phyloP scores from a whole-genome alignment of 1,284 basidiomycete species.

The Tilletia caries region DNA sequence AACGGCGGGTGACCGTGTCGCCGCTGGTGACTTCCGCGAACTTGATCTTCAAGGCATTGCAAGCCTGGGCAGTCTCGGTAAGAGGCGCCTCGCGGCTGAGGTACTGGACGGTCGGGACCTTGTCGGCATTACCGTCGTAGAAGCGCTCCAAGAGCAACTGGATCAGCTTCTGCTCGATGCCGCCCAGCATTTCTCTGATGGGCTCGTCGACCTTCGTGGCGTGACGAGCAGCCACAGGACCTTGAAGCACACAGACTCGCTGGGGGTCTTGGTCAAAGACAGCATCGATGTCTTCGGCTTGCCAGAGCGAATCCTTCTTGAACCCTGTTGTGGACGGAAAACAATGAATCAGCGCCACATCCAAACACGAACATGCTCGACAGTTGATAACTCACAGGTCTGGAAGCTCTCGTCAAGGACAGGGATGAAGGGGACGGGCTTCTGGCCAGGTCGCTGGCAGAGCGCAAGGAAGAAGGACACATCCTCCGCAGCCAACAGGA shows the following conservation, averaged over 20 bases:
- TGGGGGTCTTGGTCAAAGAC: slow-evolving; percentile 91
- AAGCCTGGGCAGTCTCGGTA: slow-evolving; percentile 55
- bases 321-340: slow-evolving; percentile 24
- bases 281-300: slow-evolving; percentile 95
- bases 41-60: slow-evolving; percentile 57
- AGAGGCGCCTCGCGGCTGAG: slow-evolving; percentile 63
- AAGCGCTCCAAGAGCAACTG: slow-evolving; percentile 74
- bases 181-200: slow-evolving; percentile 83
- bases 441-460: slow-evolving; percentile 89
- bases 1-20: slow-evolving; percentile 43
- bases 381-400: slow-evolving; percentile 90
- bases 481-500: slow-evolving; percentile 91
- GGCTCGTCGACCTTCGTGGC: slow-evolving; percentile 86
- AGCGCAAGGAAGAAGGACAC: slow-evolving; percentile 92
- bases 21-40: background rate
- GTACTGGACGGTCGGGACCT: slow-evolving; percentile 81
- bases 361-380: too few species aligned
- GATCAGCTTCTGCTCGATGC: slow-evolving; percentile 75
- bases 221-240: slow-evolving; percentile 88
- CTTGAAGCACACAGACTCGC: slow-evolving; percentile 94
- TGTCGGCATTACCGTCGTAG: slow-evolving; percentile 74
- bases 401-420: slow-evolving; percentile 82
- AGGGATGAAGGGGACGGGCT: slow-evolving; percentile 98
- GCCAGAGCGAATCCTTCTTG: slow-evolving; percentile 88
- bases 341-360: background rate